Conservation (phyloP, 2,329 filamentous ascomycete genomes). For the Xylariales sp. region DNA sequence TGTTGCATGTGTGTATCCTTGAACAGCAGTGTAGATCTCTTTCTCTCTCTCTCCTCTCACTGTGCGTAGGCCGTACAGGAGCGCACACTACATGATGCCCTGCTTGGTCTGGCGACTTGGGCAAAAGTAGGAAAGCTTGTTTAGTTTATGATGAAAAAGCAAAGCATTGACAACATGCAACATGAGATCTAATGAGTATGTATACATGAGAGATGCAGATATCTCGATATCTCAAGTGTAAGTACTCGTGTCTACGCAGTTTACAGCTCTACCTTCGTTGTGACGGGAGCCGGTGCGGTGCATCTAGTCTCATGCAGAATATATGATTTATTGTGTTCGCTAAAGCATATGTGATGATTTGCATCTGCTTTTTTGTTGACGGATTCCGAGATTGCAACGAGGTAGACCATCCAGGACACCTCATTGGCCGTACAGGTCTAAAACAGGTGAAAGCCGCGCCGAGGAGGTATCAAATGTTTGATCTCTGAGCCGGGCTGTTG, state of each 20-base stretch:
- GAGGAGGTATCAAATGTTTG: conserved; percentile 8
- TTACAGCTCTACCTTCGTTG: not conserved
- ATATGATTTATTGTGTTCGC: conserved; percentile 22
- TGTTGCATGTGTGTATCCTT: conserved; percentile 7
- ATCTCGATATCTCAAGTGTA: too few species aligned
- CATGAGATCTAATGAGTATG: not conserved
- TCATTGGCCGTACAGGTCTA: conserved; percentile 18
- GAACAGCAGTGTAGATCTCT: not conserved
- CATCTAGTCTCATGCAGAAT: not conserved
- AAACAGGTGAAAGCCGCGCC: conserved; percentile 15
- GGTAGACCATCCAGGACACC: not conserved
- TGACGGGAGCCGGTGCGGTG: not conserved
- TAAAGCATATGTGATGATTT: conserved; percentile 23
- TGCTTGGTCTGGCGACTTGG: conserved; percentile 1
- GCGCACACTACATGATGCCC: conserved; percentile 1
- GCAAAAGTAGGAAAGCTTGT: not conserved
- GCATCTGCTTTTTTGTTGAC: conserved; percentile 27
- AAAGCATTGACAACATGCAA: not conserved
- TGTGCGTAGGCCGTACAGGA: not conserved
- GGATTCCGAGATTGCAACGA: conserved; percentile 30
- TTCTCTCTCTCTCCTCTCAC: not conserved
- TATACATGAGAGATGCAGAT: not conserved
- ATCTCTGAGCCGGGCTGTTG: not conserved
- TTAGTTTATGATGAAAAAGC: not conserved
- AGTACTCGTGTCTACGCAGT: too few species aligned